These are phyloP conservation scores for Mycena amicta DNA, from an alignment of 768 basidiomycete species.

Conservation along the genomic window DNA sequence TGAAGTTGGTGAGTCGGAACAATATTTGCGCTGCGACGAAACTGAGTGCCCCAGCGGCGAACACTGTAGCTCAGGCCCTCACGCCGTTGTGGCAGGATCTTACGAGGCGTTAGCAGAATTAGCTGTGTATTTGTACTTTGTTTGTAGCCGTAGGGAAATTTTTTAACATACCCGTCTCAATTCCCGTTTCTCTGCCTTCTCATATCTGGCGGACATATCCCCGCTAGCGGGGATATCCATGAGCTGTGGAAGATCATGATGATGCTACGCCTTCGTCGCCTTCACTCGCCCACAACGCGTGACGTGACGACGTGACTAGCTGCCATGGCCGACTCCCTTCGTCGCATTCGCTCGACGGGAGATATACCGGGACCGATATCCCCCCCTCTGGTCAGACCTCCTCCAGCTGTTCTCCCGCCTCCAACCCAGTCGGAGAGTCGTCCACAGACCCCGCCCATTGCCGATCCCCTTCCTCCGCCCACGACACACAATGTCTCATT, in stretches of 20 bases:
- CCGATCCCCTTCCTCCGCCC: constrained; percentile 20
- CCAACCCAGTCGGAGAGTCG: constrained; percentile 24
- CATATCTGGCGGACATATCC: too few species aligned
- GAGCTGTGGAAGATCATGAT: too few species aligned
- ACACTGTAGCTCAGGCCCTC: constrained; percentile 72
- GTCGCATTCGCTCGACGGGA: constrained; percentile 42
- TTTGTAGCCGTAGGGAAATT: too few species aligned
- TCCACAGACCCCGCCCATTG: constrained; percentile 8
- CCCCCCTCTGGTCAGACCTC: constrained; percentile 25
- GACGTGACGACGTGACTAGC: too few species aligned
- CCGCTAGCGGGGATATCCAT: too few species aligned
- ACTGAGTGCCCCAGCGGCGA: constrained; percentile 40
- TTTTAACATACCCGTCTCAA: too few species aligned
- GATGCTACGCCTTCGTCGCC: too few species aligned
- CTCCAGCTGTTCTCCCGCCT: constrained; percentile 20
- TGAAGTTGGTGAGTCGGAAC: constrained; percentile 59
- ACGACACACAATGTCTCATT: constrained; percentile 29
- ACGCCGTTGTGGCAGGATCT: constrained; percentile 65
- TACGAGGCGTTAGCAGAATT: neutral
- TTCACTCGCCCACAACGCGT: too few species aligned
- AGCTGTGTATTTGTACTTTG: too few species aligned
- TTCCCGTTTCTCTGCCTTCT: too few species aligned
- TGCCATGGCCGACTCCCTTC: constrained; percentile 26
- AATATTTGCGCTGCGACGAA: neutral
- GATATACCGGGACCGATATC: constrained; percentile 36